These are phyloP conservation scores for Sphaerosporella brunnea DNA, from an alignment of 495 filamentous ascomycete genomes.

Conservation along the genomic window DNA sequence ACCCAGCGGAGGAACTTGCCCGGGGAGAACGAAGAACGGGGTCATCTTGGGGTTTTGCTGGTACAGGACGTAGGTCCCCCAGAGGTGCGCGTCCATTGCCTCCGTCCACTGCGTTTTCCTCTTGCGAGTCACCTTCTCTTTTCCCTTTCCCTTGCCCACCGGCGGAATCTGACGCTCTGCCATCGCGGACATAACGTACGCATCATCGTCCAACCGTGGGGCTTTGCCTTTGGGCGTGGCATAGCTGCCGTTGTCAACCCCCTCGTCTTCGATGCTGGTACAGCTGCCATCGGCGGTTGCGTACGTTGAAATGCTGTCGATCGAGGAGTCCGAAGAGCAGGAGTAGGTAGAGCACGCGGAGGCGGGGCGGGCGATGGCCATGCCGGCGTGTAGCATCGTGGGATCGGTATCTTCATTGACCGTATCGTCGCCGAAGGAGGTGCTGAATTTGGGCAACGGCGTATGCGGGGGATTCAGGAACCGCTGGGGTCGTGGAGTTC, in stretches of 20 bases:
- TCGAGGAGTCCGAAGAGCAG: conserved; percentile 52
- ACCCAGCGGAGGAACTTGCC: conserved; percentile 69
- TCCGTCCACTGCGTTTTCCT: conserved; percentile 48
- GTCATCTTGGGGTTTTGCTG: conserved; percentile 83
- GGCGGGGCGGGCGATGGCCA: conserved; percentile 35
- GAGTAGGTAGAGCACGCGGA: conserved; percentile 47
- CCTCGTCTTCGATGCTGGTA: conserved; percentile 43
- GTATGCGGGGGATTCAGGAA: conserved; percentile 43
- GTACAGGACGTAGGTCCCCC: conserved; percentile 77
- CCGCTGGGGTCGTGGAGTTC: conserved; percentile 24
- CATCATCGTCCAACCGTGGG: conserved; percentile 5
- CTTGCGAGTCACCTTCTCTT: conserved; percentile 1
- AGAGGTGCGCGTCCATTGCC: conserved; percentile 83
- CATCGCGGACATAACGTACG: background rate
- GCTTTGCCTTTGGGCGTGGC: conserved; percentile 11
- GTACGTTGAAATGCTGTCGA: conserved; percentile 46
- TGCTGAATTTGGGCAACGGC: conserved; percentile 39
- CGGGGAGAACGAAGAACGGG: conserved; percentile 79
- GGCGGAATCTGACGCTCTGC: conserved; percentile 13
- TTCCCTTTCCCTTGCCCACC: conserved; percentile 5
- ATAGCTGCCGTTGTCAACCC: conserved; percentile 28
- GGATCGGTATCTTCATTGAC: background rate
- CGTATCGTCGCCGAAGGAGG: conserved; percentile 5
- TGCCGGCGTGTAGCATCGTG: conserved; percentile 10
- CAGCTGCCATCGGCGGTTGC: conserved; percentile 49